Conservation (phyloP, 2,329 filamentous ascomycete genomes). For the Pseudogymnoascus sp. region DNA sequence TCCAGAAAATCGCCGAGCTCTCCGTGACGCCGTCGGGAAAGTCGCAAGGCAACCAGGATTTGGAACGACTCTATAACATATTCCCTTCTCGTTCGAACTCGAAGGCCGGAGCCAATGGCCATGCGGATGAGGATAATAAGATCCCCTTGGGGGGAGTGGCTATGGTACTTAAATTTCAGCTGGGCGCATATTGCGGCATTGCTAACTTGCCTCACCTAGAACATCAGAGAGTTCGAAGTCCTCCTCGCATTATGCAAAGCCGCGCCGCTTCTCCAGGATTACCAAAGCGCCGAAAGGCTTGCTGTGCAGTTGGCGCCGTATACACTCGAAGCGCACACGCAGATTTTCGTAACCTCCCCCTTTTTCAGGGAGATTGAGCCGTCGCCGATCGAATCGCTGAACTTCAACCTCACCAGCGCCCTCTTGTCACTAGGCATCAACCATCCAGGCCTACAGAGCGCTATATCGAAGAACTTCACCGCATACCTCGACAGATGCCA, state of each 20-base stretch:
- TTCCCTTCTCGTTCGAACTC: slow-evolving; percentile 37
- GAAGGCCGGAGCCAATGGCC: slow-evolving; percentile 35
- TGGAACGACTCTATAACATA: slow-evolving; percentile 54
- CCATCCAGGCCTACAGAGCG: slow-evolving; percentile 60
- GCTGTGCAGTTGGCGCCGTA: slow-evolving; percentile 75
- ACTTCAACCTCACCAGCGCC: slow-evolving; percentile 70
- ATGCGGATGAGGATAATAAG: slow-evolving; percentile 41
- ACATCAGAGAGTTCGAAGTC: slow-evolving; percentile 83
- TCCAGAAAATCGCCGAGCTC: slow-evolving; percentile 58
- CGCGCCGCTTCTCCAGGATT: slow-evolving; percentile 63
- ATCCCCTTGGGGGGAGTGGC: slow-evolving; percentile 47
- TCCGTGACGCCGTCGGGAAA: slow-evolving; percentile 47
- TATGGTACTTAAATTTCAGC: slow-evolving; percentile 42
- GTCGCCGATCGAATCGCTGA: slow-evolving; percentile 79
- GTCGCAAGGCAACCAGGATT: slow-evolving; percentile 54
- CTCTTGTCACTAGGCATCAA: slow-evolving; percentile 72
- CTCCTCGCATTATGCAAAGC: slow-evolving; percentile 87
- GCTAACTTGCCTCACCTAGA: slow-evolving; percentile 42
- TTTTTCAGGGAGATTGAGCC: slow-evolving; percentile 77
- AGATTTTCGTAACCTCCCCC: slow-evolving; percentile 70
- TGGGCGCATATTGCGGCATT: slow-evolving; percentile 10
- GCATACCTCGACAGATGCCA: slow-evolving; percentile 66
- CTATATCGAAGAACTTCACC: slow-evolving; percentile 58
- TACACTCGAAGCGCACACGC: slow-evolving; percentile 73
- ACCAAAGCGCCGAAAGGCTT: slow-evolving; percentile 68